Evolutionary conservation across 2,329 filamentous ascomycete species (phyloP).

Genomic region (Diplodia scrobiculata): DNA sequence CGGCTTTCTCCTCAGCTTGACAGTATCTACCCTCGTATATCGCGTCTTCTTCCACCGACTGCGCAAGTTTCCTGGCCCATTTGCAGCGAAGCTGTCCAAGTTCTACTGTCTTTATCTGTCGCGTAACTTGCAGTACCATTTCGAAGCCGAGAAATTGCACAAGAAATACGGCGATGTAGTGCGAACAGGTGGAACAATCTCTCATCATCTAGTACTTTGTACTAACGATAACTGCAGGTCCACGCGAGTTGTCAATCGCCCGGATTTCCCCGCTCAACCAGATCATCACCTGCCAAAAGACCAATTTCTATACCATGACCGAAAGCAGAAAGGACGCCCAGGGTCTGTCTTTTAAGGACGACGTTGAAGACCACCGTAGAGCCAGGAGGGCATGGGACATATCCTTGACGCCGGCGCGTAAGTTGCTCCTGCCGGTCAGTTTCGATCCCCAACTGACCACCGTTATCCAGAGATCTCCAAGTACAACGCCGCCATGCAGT

Average conservation of each 20-base stretch:
- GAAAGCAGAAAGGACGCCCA: slow-evolving; percentile 34
- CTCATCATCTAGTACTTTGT: neutral
- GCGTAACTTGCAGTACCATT: slow-evolving; percentile 11
- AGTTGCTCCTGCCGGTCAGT: neutral
- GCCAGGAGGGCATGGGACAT: slow-evolving; percentile 41
- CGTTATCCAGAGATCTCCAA: neutral
- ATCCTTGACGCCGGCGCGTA: slow-evolving; percentile 38
- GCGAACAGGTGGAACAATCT: neutral
- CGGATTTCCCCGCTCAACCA: slow-evolving; percentile 4
- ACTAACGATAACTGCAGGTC: neutral
- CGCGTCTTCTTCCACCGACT: slow-evolving; percentile 42
- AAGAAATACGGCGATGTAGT: slow-evolving; percentile 13
- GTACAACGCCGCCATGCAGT: slow-evolving; percentile 5
- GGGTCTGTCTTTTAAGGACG: slow-evolving; percentile 35
- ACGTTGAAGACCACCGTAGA: slow-evolving; percentile 38
- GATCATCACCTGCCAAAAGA: slow-evolving; percentile 3
- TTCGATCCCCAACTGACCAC: neutral
- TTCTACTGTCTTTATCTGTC: slow-evolving; percentile 36
- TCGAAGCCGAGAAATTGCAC: slow-evolving; percentile 12
- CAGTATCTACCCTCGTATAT: slow-evolving; percentile 32
- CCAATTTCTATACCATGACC: slow-evolving; percentile 12
- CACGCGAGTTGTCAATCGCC: slow-evolving; percentile 6
- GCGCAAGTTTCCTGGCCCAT: slow-evolving; percentile 43
- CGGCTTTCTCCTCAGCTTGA: slow-evolving; percentile 3
- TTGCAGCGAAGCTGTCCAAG: slow-evolving; percentile 38